phyloP scores from a whole-genome alignment of 2,329 filamentous ascomycete species.

The Epichloe aotearoae region DNA sequence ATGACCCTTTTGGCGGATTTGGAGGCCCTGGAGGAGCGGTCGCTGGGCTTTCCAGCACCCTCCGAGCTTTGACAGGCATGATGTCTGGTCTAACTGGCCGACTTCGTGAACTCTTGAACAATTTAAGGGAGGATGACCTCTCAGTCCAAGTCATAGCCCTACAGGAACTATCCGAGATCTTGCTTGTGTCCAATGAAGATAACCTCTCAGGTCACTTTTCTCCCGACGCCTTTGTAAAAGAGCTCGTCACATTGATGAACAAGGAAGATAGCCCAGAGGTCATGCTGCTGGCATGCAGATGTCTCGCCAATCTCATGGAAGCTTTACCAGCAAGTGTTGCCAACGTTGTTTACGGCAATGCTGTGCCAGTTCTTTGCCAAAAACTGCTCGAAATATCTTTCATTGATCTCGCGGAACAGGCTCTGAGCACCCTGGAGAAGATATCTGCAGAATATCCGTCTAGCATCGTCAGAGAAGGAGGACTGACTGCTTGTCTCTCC shows the following conservation, averaged over 20 bases:
- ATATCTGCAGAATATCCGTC: conserved; percentile 93
- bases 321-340: conserved; percentile 83
- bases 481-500: conserved; percentile 85
- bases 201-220: conserved; percentile 91
- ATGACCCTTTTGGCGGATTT: conserved; percentile 54
- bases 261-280: conserved; percentile 93
- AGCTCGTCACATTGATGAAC: conserved; percentile 83
- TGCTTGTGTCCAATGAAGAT: conserved; percentile 92
- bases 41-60: conserved; percentile 60
- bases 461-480: conserved; percentile 90
- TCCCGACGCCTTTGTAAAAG: conserved; percentile 88
- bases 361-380: conserved; percentile 85
- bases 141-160: conserved; percentile 84
- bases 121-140: conserved; percentile 72
- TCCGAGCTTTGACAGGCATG: conserved; percentile 81
- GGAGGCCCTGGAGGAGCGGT: conserved; percentile 50
- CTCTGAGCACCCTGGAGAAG: conserved; percentile 90
- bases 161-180: conserved; percentile 83
- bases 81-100: conserved; percentile 74
- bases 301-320: conserved; percentile 95
- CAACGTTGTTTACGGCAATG: conserved; percentile 94
- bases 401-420: conserved; percentile 94
- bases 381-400: conserved; percentile 94
- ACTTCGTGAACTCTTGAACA: conserved; percentile 63
- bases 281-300: conserved; percentile 92